Evolutionary conservation across 2,329 filamentous ascomycete species (phyloP).

Genomic region (Trichophyton simii): DNA sequence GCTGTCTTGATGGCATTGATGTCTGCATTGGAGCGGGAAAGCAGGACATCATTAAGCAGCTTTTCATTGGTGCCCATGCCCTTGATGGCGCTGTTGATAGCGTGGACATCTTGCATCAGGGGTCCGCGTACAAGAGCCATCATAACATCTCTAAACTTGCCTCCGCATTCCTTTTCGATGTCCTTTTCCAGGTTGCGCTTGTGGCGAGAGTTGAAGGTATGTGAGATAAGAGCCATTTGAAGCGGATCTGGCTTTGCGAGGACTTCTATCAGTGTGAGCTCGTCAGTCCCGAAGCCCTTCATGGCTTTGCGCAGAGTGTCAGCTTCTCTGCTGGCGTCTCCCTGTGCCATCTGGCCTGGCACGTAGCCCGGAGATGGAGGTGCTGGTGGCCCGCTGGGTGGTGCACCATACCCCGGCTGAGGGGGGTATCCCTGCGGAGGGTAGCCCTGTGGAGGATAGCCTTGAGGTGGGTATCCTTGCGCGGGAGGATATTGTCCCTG

Average conservation of each 20-base stretch:
- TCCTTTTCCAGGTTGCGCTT: conserved; percentile 57
- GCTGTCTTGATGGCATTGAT: conserved; percentile 70
- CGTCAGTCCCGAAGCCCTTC: conserved; percentile 77
- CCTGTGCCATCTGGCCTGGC: conserved; percentile 47
- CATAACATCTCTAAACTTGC: conserved; percentile 58
- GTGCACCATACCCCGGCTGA: conserved; percentile 7
- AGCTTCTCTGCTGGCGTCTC: conserved; percentile 52
- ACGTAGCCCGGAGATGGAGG: conserved; percentile 60
- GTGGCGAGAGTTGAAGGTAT: conserved; percentile 50
- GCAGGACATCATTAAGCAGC: conserved; percentile 73
- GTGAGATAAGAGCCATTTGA: conserved; percentile 53
- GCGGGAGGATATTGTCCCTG: conserved; percentile 11
- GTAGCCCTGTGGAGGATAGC: conserved; percentile 9
- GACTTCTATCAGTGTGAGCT: conserved; percentile 55
- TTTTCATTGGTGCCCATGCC: conserved; percentile 77
- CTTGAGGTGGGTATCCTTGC: neutral
- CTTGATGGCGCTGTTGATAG: conserved; percentile 58
- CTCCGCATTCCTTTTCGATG: conserved; percentile 57
- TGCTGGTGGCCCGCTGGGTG: conserved; percentile 30
- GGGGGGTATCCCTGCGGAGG: conserved; percentile 8
- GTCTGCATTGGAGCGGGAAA: conserved; percentile 76
- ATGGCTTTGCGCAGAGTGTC: conserved; percentile 61
- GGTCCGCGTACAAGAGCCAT: conserved; percentile 63
- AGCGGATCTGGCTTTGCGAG: conserved; percentile 59
- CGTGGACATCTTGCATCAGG: conserved; percentile 60